A percentile compares a stretch with the other conserved stretches of the same genome.
These are phyloP conservation scores for Mycogone perniciosa DNA, from an alignment of 2,329 filamentous ascomycete genomes.

Conservation along the genomic window DNA sequence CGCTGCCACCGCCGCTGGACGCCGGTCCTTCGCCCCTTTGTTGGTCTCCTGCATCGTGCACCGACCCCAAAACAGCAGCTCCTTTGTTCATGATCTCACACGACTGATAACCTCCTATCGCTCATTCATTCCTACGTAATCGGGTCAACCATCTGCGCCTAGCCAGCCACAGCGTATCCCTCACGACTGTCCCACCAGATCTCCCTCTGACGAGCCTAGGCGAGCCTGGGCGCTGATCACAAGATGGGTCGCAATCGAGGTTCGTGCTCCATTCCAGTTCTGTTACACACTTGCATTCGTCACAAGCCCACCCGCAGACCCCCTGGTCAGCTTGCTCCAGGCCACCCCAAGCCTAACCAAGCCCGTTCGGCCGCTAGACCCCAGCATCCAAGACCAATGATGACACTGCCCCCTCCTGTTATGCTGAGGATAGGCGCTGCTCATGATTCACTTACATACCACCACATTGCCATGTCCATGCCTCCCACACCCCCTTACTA, in stretches of 20 bases:
- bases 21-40: no score
- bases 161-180: neutral
- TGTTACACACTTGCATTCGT: conserved; percentile 5
- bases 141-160: neutral
- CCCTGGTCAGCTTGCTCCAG: neutral
- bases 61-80: no score
- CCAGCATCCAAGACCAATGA: conserved; percentile 2
- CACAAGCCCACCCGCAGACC: neutral
- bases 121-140: no score
- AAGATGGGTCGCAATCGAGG: conserved; percentile 51
- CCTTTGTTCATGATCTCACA: no score
- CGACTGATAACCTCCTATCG: no score
- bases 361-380: neutral
- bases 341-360: neutral
- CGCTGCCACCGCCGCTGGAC: no score
- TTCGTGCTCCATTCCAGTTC: conserved; percentile 32
- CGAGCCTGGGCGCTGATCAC: conserved; percentile 7
- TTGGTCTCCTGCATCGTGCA: no score
- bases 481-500: neutral
- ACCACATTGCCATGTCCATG: neutral
- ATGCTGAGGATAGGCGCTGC: neutral
- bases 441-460: neutral
- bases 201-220: conserved; percentile 4
- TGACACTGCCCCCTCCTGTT: conserved; percentile 4
- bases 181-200: neutral